Percentiles rank a stretch among this genome's conserved stretches.
These are phyloP conservation scores for Cystobasidium onofrii DNA, from an alignment of 768 basidiomycete species.

Conservation along the genomic window DNA sequence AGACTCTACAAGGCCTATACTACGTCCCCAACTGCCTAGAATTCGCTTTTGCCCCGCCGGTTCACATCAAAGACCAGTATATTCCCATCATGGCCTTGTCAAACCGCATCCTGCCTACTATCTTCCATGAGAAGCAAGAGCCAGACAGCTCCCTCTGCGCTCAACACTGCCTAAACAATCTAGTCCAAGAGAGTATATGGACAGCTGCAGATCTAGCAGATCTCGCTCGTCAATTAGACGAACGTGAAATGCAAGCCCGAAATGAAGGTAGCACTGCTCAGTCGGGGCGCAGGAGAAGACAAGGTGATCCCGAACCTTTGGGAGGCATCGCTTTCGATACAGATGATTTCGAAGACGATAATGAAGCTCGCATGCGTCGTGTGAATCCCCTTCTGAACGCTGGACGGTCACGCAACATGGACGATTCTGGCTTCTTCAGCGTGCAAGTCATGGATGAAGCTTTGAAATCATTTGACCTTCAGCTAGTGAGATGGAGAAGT, in stretches of 20 bases:
- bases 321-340: background rate
- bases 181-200: conserved; percentile 39
- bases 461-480: conserved; percentile 35
- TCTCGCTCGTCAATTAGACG: conserved; percentile 38
- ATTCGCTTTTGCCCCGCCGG: too few relatives aligned
- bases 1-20: too few relatives aligned
- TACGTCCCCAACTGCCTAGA: too few relatives aligned
- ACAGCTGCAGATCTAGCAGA: conserved; percentile 38
- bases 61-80: too few relatives aligned
- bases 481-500: conserved; percentile 39
- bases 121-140: conserved; percentile 32
- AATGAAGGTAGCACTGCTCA: background rate
- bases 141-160: conserved; percentile 17
- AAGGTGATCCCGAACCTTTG: background rate
- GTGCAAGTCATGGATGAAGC: conserved; percentile 39
- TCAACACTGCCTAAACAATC: conserved; percentile 42
- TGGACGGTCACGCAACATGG: conserved; percentile 17
- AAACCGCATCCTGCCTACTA: conserved; percentile 41
- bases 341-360: conserved; percentile 16
- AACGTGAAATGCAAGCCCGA: conserved; percentile 36
- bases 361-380: conserved; percentile 29
- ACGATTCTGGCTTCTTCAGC: conserved; percentile 41
- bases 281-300: background rate
- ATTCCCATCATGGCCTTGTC: conserved; percentile 18
- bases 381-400: conserved; percentile 9